A percentile compares a stretch with the other conserved stretches of the same genome.
Conservation (phyloP, 1,284 basidiomycete genomes). For the Lentinula novae-zelandiae region DNA sequence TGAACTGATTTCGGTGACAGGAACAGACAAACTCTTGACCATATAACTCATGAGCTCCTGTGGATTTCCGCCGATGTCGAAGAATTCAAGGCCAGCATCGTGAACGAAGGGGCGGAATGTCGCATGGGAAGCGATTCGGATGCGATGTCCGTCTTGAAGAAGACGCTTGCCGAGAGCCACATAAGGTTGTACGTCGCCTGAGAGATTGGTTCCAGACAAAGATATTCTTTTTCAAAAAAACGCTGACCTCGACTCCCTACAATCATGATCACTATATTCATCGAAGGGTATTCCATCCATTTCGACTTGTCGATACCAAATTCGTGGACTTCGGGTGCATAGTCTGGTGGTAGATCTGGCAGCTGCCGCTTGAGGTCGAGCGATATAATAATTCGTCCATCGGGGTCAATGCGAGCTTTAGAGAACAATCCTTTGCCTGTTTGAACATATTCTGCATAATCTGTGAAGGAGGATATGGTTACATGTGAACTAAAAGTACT, state of each 20-base stretch:
- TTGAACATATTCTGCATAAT: conserved; percentile 25
- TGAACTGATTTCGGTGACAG: neutral
- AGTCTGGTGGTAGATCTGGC: conserved; percentile 46
- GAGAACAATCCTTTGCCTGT: conserved; percentile 35
- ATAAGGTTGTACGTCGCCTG: conserved; percentile 72
- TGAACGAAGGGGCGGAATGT: conserved; percentile 58
- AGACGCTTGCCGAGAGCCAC: conserved; percentile 58
- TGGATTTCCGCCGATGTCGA: conserved; percentile 55
- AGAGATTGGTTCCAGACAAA: neutral
- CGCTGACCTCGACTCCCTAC: conserved; percentile 56
- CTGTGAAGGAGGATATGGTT: conserved; percentile 11
- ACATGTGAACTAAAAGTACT: neutral
- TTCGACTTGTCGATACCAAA: conserved; percentile 41
- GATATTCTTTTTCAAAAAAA: neutral
- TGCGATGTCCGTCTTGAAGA: conserved; percentile 50
- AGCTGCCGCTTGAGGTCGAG: conserved; percentile 44
- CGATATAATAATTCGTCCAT: conserved; percentile 37
- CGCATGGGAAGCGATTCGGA: conserved; percentile 65
- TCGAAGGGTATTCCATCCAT: conserved; percentile 35
- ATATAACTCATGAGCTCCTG: conserved; percentile 60
- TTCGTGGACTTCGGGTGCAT: conserved; percentile 45
- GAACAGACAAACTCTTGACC: conserved; percentile 42
- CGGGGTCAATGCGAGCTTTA: conserved; percentile 30
- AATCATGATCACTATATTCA: conserved; percentile 64
- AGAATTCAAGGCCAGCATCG: conserved; percentile 51